Percentiles rank a stretch among this genome's conserved stretches.
These are phyloP conservation scores for Candida mesenterica DNA, from an alignment of 1,139 yeast genomes.

Conservation along the genomic window DNA sequence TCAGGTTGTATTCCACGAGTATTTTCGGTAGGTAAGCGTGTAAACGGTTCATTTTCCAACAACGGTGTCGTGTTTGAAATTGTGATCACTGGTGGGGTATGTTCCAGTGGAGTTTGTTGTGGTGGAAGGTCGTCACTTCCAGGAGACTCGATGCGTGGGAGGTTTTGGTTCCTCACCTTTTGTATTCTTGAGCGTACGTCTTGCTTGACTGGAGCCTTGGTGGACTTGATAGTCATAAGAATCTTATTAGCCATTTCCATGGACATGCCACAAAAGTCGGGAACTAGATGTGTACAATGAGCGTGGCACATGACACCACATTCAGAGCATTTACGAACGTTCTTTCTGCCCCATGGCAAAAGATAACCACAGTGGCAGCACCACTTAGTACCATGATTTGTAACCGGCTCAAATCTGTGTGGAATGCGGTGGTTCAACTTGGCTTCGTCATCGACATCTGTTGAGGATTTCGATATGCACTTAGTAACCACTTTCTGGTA, in stretches of 20 bases:
- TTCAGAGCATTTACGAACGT: conserved; percentile 91
- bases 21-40: conserved; percentile 37
- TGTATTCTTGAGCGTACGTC: conserved; percentile 12
- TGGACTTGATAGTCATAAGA: conserved; percentile 76
- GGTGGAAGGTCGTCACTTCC: conserved; percentile 4
- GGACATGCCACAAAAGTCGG: conserved; percentile 97
- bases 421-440: conserved; percentile 95
- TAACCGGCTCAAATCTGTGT: conserved; percentile 86
- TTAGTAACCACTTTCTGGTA: conserved; percentile 92
- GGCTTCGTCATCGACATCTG: conserved; percentile 86
- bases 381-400: conserved; percentile 97
- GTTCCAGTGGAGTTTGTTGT: conserved; percentile 8
- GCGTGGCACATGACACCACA: conserved; percentile 96
- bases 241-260: conserved; percentile 96
- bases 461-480: conserved; percentile 86
- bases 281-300: conserved; percentile 89
- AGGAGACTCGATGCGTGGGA: not conserved
- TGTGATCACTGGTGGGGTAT: conserved; percentile 13
- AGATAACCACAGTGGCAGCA: conserved; percentile 98
- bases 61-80: conserved; percentile 7
- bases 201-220: conserved; percentile 47
- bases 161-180: conserved; percentile 2
- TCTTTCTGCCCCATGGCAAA: conserved; percentile 91
- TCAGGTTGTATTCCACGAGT: conserved; percentile 34
- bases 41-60: conserved; percentile 18